These are phyloP conservation scores for Phytopythium boreale DNA, from an alignment of 352 stramenopile species.

Conservation along the genomic window DNA sequence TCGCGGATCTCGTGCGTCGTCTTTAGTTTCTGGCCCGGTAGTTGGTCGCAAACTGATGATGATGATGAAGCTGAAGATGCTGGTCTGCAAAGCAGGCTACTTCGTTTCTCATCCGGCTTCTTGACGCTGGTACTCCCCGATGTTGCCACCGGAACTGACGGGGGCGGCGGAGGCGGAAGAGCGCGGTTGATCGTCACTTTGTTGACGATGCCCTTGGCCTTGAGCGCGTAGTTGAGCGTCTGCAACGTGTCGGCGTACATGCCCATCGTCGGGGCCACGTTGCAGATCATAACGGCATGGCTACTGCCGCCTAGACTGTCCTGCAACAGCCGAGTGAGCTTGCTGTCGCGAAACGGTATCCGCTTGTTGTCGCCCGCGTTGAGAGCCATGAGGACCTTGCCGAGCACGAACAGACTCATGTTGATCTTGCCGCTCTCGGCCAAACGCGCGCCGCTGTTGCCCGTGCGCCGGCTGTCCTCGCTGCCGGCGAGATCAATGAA, in stretches of 20 bases:
- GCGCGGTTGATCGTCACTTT: slow-evolving; percentile 12
- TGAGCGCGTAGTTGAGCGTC: slow-evolving; percentile 38
- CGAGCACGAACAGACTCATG: slow-evolving; percentile 70
- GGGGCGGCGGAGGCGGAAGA: no score
- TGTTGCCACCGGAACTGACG: no score
- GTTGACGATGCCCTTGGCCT: slow-evolving; percentile 32
- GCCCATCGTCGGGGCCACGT: slow-evolving; percentile 17
- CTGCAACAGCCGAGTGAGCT: slow-evolving; percentile 71
- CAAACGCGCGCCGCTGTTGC: slow-evolving; percentile 28
- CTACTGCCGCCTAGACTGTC: slow-evolving; percentile 38
- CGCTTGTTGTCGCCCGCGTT: slow-evolving; percentile 53
- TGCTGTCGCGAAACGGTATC: slow-evolving; percentile 75
- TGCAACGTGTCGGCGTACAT: slow-evolving; percentile 36
- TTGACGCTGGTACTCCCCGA: no score
- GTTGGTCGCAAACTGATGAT: no score
- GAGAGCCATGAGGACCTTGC: slow-evolving; percentile 75
- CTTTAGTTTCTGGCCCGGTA: background rate
- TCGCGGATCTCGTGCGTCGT: background rate
- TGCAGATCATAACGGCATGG: slow-evolving; percentile 43
- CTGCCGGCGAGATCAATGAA: slow-evolving; percentile 42
- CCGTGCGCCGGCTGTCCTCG: slow-evolving; percentile 31
- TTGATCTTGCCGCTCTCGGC: slow-evolving; percentile 61
- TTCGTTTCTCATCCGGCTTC: no score
- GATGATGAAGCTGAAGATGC: background rate
- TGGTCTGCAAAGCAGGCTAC: no score